Evolutionary conservation across 1,284 basidiomycete species (phyloP).

Genomic region (Erythrobasidium hasegawianum): DNA sequence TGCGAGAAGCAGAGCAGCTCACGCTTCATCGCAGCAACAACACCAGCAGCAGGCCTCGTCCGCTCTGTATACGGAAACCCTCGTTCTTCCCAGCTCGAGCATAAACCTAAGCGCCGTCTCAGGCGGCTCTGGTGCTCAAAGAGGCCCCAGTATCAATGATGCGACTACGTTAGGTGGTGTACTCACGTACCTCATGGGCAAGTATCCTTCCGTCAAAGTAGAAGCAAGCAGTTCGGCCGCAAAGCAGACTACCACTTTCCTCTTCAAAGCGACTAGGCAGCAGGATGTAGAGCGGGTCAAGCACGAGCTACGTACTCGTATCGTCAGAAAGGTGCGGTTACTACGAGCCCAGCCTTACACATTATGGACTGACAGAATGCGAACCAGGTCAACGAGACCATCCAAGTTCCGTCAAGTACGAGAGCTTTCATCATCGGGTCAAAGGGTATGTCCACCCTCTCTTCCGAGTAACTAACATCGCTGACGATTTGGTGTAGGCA

Average conservation of each 20-base stretch:
- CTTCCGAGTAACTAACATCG: background rate
- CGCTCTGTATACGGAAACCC: constrained; percentile 19
- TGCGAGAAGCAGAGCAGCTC: constrained; percentile 30
- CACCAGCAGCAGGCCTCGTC: background rate
- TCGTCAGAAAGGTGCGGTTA: constrained; percentile 58
- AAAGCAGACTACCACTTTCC: constrained; percentile 82
- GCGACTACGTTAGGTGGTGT: constrained; percentile 69
- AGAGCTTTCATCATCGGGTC: constrained; percentile 86
- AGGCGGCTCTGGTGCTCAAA: constrained; percentile 31
- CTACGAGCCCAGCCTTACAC: background rate
- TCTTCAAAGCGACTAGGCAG: constrained; percentile 78
- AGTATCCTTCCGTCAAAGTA: constrained; percentile 77
- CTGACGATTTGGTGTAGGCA: constrained; percentile 55
- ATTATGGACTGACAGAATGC: constrained; percentile 10
- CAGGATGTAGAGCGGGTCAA: constrained; percentile 85
- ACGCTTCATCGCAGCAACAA: constrained; percentile 10
- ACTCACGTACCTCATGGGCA: constrained; percentile 77
- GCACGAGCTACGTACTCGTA: constrained; percentile 69
- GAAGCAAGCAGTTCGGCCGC: constrained; percentile 88
- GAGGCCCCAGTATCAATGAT: constrained; percentile 35
- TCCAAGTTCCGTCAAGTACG: constrained; percentile 83
- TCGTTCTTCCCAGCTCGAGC: constrained; percentile 22
- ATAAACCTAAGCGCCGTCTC: constrained; percentile 23
- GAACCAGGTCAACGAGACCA: constrained; percentile 62
- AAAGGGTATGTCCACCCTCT: constrained; percentile 61